Base-by-base conservation (phyloP, 257 asterid species). In the Dorcoceras hygrometricum region DNA sequence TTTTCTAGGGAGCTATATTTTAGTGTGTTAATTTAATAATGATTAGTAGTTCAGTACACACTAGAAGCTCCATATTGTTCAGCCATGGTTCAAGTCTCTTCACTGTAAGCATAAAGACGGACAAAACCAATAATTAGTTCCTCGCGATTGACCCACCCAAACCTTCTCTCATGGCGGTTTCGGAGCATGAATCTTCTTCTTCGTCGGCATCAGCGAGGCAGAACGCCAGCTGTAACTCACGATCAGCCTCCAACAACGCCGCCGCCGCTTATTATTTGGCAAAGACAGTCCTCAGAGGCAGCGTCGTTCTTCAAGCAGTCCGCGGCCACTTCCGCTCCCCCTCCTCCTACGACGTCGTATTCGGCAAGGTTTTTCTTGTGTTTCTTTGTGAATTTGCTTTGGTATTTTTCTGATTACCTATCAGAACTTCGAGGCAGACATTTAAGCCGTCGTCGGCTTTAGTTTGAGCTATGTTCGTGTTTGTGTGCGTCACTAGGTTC, bases 251-350 rank as follows among this genome's bases (percentile, higher is more conserved):
- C 68, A 36, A 69, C 8, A 68, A 53, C 57, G 20, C 14, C 53
- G 23, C 76, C 61, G 82, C 81, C 22, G 75, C 87, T 23, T 85
- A 56, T 77, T 93, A 86, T 78, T 78, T 88, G 63, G 95, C 97
- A 55, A 93, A 93, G 77, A 88, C 96, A 39, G 89, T 93, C 63
- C 90, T 86, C 71, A 78, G 83, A 70, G 89, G 97, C 65, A 88
- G 96, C 85, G 95, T 83, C 34, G 82, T 90, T 72, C 89, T 87
- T 50, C 99, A 93, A 76, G 83, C 91, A 31, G 88, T 87, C 32
- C 75, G 81, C 43, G 97, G 95, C 24, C 96, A 83, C 81, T 83
- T 94, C 82, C 99, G 97, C 78, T 83, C 88, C 34, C 63, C 86
- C 51, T 70, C 83, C 23, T 82, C 95, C 1, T 62, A 79, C 76